Conservation (phyloP, 75 land plant species). For the Pinus albicaulis region DNA sequence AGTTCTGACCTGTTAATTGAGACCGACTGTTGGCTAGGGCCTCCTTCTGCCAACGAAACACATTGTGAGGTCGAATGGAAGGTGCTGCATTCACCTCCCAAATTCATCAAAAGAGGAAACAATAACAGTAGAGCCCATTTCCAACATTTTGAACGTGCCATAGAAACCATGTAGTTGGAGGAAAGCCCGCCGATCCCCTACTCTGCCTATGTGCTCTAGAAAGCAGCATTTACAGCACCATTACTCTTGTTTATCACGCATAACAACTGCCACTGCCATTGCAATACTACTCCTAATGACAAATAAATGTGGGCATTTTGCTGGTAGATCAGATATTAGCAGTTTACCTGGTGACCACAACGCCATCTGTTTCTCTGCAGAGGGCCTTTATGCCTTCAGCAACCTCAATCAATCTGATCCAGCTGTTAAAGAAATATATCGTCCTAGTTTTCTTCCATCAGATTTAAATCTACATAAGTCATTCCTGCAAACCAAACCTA, state of each 20-base stretch:
- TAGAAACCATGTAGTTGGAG: constrained; percentile 4
- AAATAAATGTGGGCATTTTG: background rate
- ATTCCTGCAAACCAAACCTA: background rate
- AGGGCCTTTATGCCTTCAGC: background rate
- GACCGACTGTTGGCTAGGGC: background rate
- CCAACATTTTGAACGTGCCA: constrained; percentile 8
- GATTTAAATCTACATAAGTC: background rate
- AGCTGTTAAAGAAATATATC: background rate
- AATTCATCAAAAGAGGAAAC: background rate
- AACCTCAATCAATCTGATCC: background rate
- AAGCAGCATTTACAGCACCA: constrained; percentile 7
- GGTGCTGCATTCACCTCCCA: background rate
- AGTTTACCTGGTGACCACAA: background rate
- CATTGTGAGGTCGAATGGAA: no score
- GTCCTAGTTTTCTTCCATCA: no score
- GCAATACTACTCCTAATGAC: background rate
- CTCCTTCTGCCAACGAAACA: background rate
- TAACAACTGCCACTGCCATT: background rate
- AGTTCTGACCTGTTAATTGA: constrained; percentile 19
- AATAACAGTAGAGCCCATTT: background rate
- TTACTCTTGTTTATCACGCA: background rate
- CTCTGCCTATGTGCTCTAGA: background rate
- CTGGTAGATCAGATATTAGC: background rate
- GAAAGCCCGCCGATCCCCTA: constrained; percentile 4
- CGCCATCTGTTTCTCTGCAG: no score